Evolutionary conservation across 306 rosid species (phyloP), one percentile per base, ranked within the genome.

Genomic region (Amphicarpaea edgeworthii): DNA sequence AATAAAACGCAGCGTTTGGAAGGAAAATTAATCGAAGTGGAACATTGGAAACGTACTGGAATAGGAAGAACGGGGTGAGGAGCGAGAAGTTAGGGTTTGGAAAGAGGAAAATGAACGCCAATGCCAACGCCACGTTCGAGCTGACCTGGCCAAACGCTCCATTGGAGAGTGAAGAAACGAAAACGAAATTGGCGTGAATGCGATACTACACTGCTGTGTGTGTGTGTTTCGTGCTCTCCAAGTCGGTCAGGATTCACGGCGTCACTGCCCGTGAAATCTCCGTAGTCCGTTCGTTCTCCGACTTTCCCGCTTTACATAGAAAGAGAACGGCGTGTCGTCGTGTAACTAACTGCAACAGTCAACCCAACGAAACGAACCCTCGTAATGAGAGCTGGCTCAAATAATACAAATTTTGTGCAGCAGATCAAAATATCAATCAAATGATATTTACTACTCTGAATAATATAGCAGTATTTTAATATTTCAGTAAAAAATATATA

Each of bases 21-120:
- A 8, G 11, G 51, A 45, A 46, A 32, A 17, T 34, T 14, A 34
- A 46, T 7, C 20, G 7, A 58, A 26, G 16, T 10, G 26, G 45
- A 17, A 26, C 12, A 30, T 8, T 24, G 7, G 47, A 26, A 62
- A 68, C 83, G 4, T 84, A 86, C 96, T 51, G 67, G 20, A 68
- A 83, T 62, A 14, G 42, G 72, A 62, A 40, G 83, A 75, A 19
- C 60, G 83, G 1, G 81, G 64, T 2, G 79, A 82, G 68, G 26
- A 68, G 17, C 62, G 75, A 81, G 78, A 60, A 79, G 85, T 65
- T 83, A 82, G 90, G 91, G 87, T 88, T 90, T 82, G 84, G 14
- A 66, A 57, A 12, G 81, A 50, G 26, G 83, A 4, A 16, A 79
- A 3, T 5, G 82, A 66, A 66, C 70, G 86, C 60, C 76, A 46